Evolutionary conservation across 768 basidiomycete species (phyloP), one percentile per base, ranked within the genome.

Genomic region (Neoboletus brunneissimus): DNA sequence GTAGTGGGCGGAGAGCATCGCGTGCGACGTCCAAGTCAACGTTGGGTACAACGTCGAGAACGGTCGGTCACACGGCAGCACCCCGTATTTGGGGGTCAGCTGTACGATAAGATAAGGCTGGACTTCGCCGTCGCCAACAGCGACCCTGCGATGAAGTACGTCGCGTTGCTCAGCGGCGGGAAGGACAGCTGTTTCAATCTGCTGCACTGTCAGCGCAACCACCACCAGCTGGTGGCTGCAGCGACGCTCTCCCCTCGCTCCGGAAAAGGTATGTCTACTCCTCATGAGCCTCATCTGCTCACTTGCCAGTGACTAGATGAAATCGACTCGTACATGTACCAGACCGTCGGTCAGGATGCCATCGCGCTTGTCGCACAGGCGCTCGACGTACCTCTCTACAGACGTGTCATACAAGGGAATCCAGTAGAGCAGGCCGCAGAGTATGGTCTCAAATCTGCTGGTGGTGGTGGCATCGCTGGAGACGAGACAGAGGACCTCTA

Each of bases 181-280:
- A 99, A 99, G 74, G 97, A 99, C 74, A 93, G 90, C 71, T 94
- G 93, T 78, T 98, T 87, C 80, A 98, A 96, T 67, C 83, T 98
- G 42, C 73, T 93, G 12, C 95, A 98, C 73, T 96, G 94, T 68
- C 75, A 82, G 47, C 78, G 81, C 56, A 92, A 97, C 66, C 88
- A 91, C 1, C 96, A 99, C 68, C 78, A 89, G 56, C 83, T 98
- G 40, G 75, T 94, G 10, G 93, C 94, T 12, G 86, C 94, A 20
- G 97, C 94, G 5, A 92, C 93, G 40, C 78, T 99, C 42, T 81
- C 90, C 12, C 97, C 97, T 22, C 83, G 80, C 59, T 75, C 79
- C 55, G 95, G 93, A 64, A 89, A 88, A 84, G 95, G 96, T 94
- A 20, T 40, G 53, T 58, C 27, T 61, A 25, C 25, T 51, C 40